Conservation (phyloP, 78 protist genomes). For the Guillardia theta region DNA sequence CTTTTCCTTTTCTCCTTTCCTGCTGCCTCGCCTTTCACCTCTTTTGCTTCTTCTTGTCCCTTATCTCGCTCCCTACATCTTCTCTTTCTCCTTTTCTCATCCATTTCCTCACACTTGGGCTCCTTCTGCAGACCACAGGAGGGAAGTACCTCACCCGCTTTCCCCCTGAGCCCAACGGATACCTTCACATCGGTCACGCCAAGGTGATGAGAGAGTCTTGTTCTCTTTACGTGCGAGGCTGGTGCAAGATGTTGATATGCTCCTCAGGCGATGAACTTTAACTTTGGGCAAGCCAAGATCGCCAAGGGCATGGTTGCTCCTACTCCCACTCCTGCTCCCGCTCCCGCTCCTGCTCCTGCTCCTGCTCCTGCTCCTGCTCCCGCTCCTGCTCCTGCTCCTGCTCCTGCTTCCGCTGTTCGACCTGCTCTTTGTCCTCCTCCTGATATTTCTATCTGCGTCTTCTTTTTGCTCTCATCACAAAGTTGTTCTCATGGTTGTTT, state of each 20-base stretch:
- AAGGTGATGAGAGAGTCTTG: slow-evolving; percentile 84
- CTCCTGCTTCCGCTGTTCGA: no score
- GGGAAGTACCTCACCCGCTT: slow-evolving; percentile 9
- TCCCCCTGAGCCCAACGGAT: slow-evolving; percentile 74
- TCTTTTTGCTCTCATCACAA: no score
- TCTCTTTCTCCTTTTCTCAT: background rate
- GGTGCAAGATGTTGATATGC: background rate
- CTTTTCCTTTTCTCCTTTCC: background rate
- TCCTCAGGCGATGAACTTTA: slow-evolving; percentile 54
- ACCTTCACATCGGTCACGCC: slow-evolving; percentile 99
- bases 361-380: no score
- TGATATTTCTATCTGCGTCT: no score
- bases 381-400: no score
- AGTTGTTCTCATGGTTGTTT: no score
- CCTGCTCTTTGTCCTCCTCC: no score
- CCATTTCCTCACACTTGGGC: background rate
- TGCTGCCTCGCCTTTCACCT: background rate
- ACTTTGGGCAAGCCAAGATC: slow-evolving; percentile 84
- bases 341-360: no score
- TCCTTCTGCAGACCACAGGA: background rate
- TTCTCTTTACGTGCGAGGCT: background rate
- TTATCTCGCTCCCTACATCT: background rate
- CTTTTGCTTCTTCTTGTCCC: background rate
- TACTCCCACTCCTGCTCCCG: no score
- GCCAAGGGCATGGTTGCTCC: background rate